phyloP scores from a whole-genome alignment of 1,139 yeast genomes.

The Scheffersomyces cryptocercus region DNA sequence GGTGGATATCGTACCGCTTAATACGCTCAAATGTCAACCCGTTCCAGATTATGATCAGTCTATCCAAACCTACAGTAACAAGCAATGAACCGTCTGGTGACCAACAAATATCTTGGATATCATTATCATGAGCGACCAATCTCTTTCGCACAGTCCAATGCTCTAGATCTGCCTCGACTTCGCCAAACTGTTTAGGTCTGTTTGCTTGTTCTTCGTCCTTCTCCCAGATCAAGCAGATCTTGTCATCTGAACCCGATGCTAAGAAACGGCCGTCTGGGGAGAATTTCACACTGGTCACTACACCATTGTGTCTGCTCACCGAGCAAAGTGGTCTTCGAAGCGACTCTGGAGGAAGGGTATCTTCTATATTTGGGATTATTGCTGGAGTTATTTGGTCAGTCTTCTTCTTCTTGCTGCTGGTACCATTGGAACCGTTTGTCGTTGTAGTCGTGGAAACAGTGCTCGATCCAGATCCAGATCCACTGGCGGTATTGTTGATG shows the following conservation, averaged over 20 bases:
- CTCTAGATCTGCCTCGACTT: slow-evolving; percentile 67
- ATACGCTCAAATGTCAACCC: slow-evolving; percentile 89
- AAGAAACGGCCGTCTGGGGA: slow-evolving; percentile 89
- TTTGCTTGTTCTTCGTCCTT: slow-evolving; percentile 63
- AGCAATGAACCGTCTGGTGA: slow-evolving; percentile 89
- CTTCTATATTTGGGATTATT: slow-evolving; percentile 4
- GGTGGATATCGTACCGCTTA: slow-evolving; percentile 88
- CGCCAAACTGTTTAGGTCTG: slow-evolving; percentile 47
- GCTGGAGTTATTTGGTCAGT: slow-evolving; percentile 2
- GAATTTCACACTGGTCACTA: slow-evolving; percentile 89
- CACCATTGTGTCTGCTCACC: slow-evolving; percentile 88
- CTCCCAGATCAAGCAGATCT: slow-evolving; percentile 90
- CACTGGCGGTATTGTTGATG: too few species aligned
- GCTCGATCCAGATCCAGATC: too few species aligned
- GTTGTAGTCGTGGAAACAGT: too few species aligned
- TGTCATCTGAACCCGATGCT: slow-evolving; percentile 95
- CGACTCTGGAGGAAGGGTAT: slow-evolving; percentile 32
- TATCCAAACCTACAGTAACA: slow-evolving; percentile 91
- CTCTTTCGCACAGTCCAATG: slow-evolving; percentile 94
- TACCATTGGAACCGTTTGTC: not conserved
- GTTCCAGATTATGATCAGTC: slow-evolving; percentile 91
- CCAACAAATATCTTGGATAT: slow-evolving; percentile 97
- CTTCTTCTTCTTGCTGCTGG: slow-evolving; percentile 6
- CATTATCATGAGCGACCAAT: slow-evolving; percentile 94
- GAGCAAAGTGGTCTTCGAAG: slow-evolving; percentile 66